Evolutionary conservation across 176 grass and related monocot genomes (phyloP).

Genomic region (Tillandsia fasciculata): DNA sequence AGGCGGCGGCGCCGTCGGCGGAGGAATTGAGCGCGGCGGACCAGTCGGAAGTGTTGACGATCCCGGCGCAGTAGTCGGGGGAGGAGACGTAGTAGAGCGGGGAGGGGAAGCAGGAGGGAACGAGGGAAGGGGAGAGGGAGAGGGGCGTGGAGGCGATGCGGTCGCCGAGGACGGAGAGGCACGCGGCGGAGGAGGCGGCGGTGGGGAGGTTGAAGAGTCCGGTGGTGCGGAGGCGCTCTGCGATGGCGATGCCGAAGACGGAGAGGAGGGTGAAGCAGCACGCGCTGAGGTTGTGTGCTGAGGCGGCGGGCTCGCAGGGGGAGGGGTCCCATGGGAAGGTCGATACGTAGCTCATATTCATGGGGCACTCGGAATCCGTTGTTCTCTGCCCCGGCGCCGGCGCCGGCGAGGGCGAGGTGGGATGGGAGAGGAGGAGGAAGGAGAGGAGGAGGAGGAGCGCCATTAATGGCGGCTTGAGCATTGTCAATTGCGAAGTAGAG

Average conservation of each 20-base stretch:
- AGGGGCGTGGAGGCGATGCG: conserved; percentile 38
- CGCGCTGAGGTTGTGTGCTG: conserved; percentile 35
- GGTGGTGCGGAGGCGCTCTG: conserved; percentile 42
- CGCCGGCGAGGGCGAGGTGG: not conserved
- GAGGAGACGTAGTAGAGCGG: conserved; percentile 36
- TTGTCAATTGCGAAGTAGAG: too few relatives aligned
- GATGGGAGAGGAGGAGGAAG: not conserved
- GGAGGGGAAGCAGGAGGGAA: conserved; percentile 42
- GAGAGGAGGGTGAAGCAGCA: conserved; percentile 61
- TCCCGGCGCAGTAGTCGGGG: conserved; percentile 53
- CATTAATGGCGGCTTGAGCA: too few relatives aligned
- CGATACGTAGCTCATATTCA: conserved; percentile 64
- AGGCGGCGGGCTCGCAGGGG: conserved; percentile 28
- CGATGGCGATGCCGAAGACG: conserved; percentile 46
- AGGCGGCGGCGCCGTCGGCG: not conserved
- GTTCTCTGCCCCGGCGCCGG: not conserved
- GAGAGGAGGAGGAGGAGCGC: too few relatives aligned
- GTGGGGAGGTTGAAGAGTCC: conserved; percentile 61
- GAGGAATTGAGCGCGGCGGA: conserved; percentile 8
- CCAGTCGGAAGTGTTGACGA: conserved; percentile 32
- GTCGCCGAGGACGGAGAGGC: conserved; percentile 36
- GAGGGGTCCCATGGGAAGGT: conserved; percentile 64
- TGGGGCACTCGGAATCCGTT: conserved; percentile 28
- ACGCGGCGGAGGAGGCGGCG: conserved; percentile 34
- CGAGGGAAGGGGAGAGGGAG: conserved; percentile 40